Base-by-base conservation (phyloP, 225 moss, liverwort and hornwort species). In the Neckera pumila region DNA sequence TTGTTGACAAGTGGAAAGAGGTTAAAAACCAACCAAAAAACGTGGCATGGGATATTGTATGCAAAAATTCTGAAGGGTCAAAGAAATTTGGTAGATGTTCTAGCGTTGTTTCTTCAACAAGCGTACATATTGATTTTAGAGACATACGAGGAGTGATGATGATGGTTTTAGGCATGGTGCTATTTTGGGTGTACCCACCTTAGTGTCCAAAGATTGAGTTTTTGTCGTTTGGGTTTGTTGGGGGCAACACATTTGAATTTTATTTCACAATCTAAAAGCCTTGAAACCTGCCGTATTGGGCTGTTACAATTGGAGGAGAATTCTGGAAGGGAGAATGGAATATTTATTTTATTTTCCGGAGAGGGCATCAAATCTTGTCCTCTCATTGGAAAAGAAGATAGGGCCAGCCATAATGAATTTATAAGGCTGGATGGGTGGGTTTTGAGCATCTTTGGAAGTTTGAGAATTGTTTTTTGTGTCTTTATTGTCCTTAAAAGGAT, bases 21-120 rank as follows among this genome's bases (percentile, higher is more conserved):
- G 16, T 31, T 63, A 16, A 1, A 1, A 63, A 64, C 4, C 4
- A 5, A 65, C 19, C 3, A 34, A 65, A 34, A 2, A 65, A 65
- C 0, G 0, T 3, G 5, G 0, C 11, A 65, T 36, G 20, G 36
- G 1, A 67, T 65, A 66, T 12, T 21, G 6, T 12, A n/a, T n/a
- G 21, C 21, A 12, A n/a, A 67, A n/a, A 3, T 66, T 66, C 11
- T n/a, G 1, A 6, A 20, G 5, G 20, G 6, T 36, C n/a, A 66
- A n/a, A 45, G 8, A 63, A 31, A 2, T 4, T 10, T 36, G 1
- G 11, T 66, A 30, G 36, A 36, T 66, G 2, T 66, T 65, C 34
- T 19, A 19, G 11, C 5, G 5, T 3, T 0, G 1, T 17, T 34
- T 34, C 18, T 64, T 64, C 18, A 9, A 34, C 10, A 10, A 1